Conservation (phyloP, 768 basidiomycete genomes). For the Boletus rufocinnamomeus region DNA sequence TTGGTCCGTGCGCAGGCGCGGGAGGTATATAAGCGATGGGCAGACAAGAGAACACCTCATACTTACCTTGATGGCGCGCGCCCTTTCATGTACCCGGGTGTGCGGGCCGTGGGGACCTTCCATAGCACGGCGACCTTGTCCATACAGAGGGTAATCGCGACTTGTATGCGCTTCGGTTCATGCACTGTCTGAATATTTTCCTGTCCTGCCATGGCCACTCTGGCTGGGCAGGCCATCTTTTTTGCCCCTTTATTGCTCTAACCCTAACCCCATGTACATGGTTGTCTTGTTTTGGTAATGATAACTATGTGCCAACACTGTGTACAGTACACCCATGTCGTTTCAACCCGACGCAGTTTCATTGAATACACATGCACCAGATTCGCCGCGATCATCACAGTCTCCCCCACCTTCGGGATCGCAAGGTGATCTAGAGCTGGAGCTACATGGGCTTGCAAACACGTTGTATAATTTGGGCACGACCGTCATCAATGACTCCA, state of each 20-base stretch:
- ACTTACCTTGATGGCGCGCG: conserved; percentile 67
- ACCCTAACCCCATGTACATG: conserved; percentile 35
- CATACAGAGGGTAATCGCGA: conserved; percentile 42
- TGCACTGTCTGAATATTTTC: conserved; percentile 81
- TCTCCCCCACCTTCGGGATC: conserved; percentile 67
- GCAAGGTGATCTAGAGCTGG: conserved; percentile 76
- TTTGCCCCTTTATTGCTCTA: conserved; percentile 16
- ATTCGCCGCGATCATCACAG: conserved; percentile 70
- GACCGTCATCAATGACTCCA: conserved; percentile 80
- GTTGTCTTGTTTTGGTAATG: conserved; percentile 7
- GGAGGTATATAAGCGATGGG: conserved; percentile 13
- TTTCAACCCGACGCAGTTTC: background rate
- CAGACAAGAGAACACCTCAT: conserved; percentile 32
- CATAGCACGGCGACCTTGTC: conserved; percentile 58
- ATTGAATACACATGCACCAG: conserved; percentile 26
- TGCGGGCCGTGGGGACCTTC: conserved; percentile 54
- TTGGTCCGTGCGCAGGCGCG: conserved; percentile 20
- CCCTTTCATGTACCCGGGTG: conserved; percentile 54
- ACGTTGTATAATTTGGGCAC: conserved; percentile 80
- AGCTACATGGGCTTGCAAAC: conserved; percentile 74
- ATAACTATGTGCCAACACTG: too few relatives aligned
- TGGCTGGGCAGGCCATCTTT: conserved; percentile 37
- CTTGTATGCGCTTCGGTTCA: conserved; percentile 64
- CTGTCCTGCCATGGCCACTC: conserved; percentile 63
- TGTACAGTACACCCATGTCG: conserved; percentile 15